Percentiles rank a stretch among this genome's conserved stretches.
Evolutionary conservation across 2,329 filamentous ascomycete species (phyloP).

Genomic region (Trichophyton mentagrophytes): DNA sequence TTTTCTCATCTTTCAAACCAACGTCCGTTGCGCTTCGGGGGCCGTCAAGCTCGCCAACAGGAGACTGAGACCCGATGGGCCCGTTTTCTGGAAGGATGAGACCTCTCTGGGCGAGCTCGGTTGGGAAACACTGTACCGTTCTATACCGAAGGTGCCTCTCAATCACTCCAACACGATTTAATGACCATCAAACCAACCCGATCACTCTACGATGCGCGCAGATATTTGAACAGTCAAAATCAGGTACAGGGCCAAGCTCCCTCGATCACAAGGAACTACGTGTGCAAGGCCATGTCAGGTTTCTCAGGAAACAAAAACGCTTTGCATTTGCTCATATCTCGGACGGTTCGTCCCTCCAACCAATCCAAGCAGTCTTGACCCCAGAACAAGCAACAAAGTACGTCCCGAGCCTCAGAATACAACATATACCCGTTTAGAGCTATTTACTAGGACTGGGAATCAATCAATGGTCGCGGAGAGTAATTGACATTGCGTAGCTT

Average conservation of each 20-base stretch:
- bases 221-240: conserved; percentile 23
- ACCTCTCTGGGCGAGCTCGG: background rate
- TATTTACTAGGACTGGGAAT: background rate
- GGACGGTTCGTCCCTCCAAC: conserved; percentile 70
- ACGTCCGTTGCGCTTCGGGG: background rate
- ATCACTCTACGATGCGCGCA: conserved; percentile 27
- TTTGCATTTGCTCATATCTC: conserved; percentile 72
- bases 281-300: conserved; percentile 69
- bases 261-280: conserved; percentile 36
- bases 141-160: conserved; percentile 29
- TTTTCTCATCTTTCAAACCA: no score
- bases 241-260: conserved; percentile 15
- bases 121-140: conserved; percentile 18
- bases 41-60: background rate
- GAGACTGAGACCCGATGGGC: background rate
- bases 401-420: conserved; percentile 23
- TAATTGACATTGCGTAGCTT: conserved; percentile 42
- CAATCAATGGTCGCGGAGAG: background rate
- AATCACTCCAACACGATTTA: conserved; percentile 25
- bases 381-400: conserved; percentile 61
- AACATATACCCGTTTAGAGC: background rate
- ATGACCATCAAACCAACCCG: conserved; percentile 15
- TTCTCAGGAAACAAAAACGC: conserved; percentile 73
- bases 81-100: background rate
- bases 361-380: conserved; percentile 69